These are phyloP conservation scores for Ceratobasidium sp. DNA, from an alignment of 1,284 basidiomycete species.

Conservation along the genomic window DNA sequence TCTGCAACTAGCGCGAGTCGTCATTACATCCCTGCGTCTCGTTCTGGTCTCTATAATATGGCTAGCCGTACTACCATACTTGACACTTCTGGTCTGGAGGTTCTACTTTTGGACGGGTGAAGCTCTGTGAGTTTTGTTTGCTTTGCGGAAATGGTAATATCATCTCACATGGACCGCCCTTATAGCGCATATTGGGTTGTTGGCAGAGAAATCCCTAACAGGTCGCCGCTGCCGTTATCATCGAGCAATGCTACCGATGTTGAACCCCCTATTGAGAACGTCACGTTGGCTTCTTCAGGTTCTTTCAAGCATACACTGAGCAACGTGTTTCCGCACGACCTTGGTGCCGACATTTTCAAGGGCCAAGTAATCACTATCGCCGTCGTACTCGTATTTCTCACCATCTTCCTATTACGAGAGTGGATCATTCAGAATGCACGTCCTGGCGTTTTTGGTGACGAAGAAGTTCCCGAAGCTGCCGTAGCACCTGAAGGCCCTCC, in stretches of 20 bases:
- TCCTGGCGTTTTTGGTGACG: constrained; percentile 83
- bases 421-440: constrained; percentile 95
- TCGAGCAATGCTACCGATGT: constrained; percentile 31
- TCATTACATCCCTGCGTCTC: constrained; percentile 76
- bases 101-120: constrained; percentile 88
- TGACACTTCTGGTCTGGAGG: constrained; percentile 91
- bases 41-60: constrained; percentile 85
- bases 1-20: constrained; percentile 70
- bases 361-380: constrained; percentile 94
- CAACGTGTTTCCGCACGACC: constrained; percentile 68
- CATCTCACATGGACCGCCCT: constrained; percentile 12
- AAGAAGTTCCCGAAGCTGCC: constrained; percentile 51
- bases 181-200: constrained; percentile 44
- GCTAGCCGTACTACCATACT: constrained; percentile 90
- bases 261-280: constrained; percentile 2
- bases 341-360: constrained; percentile 85
- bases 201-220: constrained; percentile 31
- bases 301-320: constrained; percentile 39
- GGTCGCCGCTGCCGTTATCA: constrained; percentile 2
- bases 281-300: constrained; percentile 47
- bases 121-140: constrained; percentile 68
- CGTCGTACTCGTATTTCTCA: constrained; percentile 88
- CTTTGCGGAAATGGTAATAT: constrained; percentile 1
- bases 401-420: constrained; percentile 91
- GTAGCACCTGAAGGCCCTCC: neutral